These are phyloP conservation scores for Hemerocallis citrina DNA, from an alignment of 106 monocot species.

Conservation along the genomic window DNA sequence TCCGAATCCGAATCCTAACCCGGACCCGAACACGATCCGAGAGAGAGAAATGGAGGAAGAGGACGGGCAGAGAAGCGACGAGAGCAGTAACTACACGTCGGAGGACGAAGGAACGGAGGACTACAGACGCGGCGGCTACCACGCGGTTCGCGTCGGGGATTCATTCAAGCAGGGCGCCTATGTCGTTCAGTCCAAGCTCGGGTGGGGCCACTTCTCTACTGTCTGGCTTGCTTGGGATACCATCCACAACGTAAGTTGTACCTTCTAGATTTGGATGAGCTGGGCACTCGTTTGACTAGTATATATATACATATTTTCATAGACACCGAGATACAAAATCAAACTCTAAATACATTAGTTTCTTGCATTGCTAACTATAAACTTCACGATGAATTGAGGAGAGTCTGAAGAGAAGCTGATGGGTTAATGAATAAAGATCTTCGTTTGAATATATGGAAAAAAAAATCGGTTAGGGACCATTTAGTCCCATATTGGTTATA, in stretches of 20 bases:
- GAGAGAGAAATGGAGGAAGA: slow-evolving; percentile 43
- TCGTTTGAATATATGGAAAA: too few species aligned
- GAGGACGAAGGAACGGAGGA: slow-evolving; percentile 98
- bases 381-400: too few species aligned
- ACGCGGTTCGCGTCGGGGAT: slow-evolving; percentile 83
- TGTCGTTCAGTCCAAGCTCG: slow-evolving; percentile 94
- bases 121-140: slow-evolving; percentile 93
- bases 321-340: too few species aligned
- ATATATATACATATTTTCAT: too few species aligned
- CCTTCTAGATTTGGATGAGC: too few species aligned
- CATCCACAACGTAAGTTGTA: slow-evolving; percentile 46
- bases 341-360: too few species aligned
- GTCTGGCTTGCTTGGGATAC: slow-evolving; percentile 99
- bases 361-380: too few species aligned
- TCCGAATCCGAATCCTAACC: neutral
- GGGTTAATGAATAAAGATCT: too few species aligned
- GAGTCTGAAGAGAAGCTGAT: too few species aligned
- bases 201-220: slow-evolving; percentile 98
- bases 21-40: neutral
- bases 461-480: too few species aligned
- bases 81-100: slow-evolving; percentile 78
- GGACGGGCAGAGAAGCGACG: slow-evolving; percentile 48
- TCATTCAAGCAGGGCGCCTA: slow-evolving; percentile 92
- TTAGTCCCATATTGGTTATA: too few species aligned
- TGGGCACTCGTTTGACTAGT: too few species aligned